These are phyloP conservation scores for Micractinium sp. DNA, from an alignment of 139 green algal species.

Conservation along the genomic window DNA sequence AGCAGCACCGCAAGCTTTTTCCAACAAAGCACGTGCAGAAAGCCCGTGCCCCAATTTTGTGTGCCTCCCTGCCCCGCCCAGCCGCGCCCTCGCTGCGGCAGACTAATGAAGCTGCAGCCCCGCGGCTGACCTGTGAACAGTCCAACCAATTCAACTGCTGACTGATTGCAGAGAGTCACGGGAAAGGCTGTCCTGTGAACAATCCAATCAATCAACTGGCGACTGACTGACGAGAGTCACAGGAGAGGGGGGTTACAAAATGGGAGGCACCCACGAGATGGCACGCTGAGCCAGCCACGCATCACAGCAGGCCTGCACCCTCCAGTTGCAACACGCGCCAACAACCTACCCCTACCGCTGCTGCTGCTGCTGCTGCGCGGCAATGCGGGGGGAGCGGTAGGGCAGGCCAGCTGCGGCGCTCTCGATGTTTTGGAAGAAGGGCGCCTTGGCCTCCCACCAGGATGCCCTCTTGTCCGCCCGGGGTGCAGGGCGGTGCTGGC, in stretches of 20 bases:
- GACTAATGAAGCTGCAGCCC: too few species aligned
- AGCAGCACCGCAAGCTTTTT: too few species aligned
- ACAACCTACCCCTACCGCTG: background rate
- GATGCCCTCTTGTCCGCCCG: background rate
- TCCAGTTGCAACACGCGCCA: too few species aligned
- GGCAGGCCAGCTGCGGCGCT: background rate
- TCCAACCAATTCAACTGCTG: too few species aligned
- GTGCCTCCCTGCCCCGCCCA: too few species aligned
- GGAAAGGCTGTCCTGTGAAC: too few species aligned
- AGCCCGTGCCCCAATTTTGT: too few species aligned
- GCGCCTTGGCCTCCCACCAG: background rate
- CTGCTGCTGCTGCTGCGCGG: background rate
- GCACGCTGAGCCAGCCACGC: background rate
- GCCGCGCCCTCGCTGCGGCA: too few species aligned
- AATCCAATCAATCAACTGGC: background rate
- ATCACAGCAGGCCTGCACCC: background rate
- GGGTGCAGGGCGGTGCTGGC: background rate
- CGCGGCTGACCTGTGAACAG: too few species aligned
- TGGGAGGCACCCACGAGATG: background rate
- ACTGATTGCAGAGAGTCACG: too few species aligned
- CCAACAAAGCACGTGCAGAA: too few species aligned
- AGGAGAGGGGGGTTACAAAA: background rate
- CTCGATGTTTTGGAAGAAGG: constrained; percentile 2
- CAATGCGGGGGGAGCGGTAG: too few species aligned
- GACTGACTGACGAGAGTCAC: background rate